These are phyloP conservation scores for Pyricularia pennisetigena DNA, from an alignment of 2,329 filamentous ascomycete species.

Conservation along the genomic window DNA sequence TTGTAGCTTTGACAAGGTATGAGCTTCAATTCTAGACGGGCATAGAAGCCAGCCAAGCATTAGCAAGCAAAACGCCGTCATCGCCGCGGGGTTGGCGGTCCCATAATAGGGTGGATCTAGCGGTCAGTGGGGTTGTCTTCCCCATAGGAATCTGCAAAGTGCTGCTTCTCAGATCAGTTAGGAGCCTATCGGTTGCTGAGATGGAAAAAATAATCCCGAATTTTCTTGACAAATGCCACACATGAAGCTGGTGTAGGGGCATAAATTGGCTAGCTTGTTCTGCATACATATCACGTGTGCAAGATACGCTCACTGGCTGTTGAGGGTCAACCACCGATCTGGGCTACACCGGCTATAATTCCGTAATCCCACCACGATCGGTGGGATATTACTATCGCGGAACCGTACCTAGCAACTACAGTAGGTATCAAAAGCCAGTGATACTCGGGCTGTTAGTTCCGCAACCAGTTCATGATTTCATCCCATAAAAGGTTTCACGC, in stretches of 20 bases:
- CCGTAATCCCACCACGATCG: no score
- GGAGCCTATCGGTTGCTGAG: no score
- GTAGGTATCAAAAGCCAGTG: no score
- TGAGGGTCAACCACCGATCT: not conserved
- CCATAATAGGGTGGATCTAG: no score
- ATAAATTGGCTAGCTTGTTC: not conserved
- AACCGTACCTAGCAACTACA: no score
- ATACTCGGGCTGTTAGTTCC: no score
- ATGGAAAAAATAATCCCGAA: no score
- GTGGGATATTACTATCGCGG: no score
- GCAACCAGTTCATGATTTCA: no score
- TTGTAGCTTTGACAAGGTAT: not conserved
- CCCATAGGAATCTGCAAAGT: not conserved
- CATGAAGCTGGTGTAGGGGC: not conserved
- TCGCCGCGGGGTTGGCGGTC: no score
- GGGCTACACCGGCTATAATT: no score
- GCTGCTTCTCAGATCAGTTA: not conserved
- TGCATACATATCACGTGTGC: not conserved
- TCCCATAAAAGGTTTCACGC: no score
- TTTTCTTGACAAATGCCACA: not conserved
- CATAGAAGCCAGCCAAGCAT: not conserved
- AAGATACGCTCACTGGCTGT: not conserved
- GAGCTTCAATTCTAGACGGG: not conserved
- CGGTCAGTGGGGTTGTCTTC: not conserved
- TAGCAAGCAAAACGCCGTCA: not conserved